Evolutionary conservation across 129 eudicot species (phyloP).

Genomic region (Logfia minima): DNA sequence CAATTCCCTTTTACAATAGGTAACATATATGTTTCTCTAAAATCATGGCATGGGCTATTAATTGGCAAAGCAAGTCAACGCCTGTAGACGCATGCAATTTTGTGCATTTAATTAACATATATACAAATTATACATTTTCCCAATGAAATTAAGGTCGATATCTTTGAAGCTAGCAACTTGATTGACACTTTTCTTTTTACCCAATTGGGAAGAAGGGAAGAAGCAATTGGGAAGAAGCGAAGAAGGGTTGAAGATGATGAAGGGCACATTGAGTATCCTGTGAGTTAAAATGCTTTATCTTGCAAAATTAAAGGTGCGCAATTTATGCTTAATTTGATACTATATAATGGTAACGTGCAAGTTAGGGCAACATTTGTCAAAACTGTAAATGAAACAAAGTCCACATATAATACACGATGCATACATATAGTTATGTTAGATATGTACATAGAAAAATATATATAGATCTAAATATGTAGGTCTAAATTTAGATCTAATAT

Average conservation of each 20-base stretch:
- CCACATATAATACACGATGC: not conserved
- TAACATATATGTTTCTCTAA: no score
- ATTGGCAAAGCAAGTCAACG: not conserved
- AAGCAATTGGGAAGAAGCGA: slow-evolving; percentile 21
- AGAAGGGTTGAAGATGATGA: slow-evolving; percentile 15
- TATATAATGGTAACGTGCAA: not conserved
- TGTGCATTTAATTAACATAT: slow-evolving; percentile 5
- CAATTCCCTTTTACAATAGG: no score
- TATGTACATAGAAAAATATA: no score
- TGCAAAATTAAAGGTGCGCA: slow-evolving; percentile 15
- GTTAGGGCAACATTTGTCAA: not conserved
- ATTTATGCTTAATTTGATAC: slow-evolving; percentile 6
- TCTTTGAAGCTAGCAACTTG: slow-evolving; percentile 17
- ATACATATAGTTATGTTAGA: no score
- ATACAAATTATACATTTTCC: slow-evolving; percentile 18
- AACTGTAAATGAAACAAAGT: slow-evolving; percentile 2
- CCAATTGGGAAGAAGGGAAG: slow-evolving; percentile 18
- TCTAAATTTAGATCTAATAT: no score
- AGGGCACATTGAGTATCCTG: slow-evolving; percentile 30
- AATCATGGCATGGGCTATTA: no score
- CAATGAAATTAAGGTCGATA: slow-evolving; percentile 16
- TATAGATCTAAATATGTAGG: no score
- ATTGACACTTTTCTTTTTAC: slow-evolving; percentile 15
- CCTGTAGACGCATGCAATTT: slow-evolving; percentile 19
- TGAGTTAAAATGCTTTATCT: slow-evolving; percentile 28